Base-by-base conservation (phyloP, 768 basidiomycete species). In the Russula sp. region DNA sequence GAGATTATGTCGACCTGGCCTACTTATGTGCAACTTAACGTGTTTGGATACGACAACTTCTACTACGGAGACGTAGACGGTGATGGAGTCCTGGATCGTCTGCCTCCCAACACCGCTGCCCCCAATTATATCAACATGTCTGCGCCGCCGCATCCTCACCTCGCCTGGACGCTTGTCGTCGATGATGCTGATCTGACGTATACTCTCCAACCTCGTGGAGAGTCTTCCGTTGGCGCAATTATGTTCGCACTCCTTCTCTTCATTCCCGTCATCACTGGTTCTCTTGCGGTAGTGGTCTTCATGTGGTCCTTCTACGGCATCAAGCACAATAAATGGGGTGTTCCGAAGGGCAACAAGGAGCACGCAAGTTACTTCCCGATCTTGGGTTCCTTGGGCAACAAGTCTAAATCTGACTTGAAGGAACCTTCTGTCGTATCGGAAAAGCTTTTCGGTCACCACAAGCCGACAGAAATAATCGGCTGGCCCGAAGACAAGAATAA, bases 251-350 rank as follows among this genome's bases (percentile, higher is more conserved):
- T 96, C 43, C 79, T 96, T 48, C 77, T 88, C 35, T 67, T 84
- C 45, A 90, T 96, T 62, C 94, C 94, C 6, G 75, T 93, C 65
- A 81, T 96, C 73, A 94, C 93, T 20, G 94, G 85, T 62, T 81
- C 83, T 14, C 77, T 91, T 53, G 92, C 94, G 16, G 91, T 92
- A 50, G 70, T 86, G 55, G 71, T 93, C 73, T 97, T 97, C 83
- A 90, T 93, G 85, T 93, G 90, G 86, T 86, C 88, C 7, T 97
- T 97, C 82, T 97, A 97, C 69, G 92, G 93, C 35, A 96, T 97
- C 77, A 92, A 83, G 71, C 87, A 93, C 78, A 97, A 97, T 74
- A 86, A 86, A 73, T 96, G 86, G 75, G 94, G 94, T 75, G 84
- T 88, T 67, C 84, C 88, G 74, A 79, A 83, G n/a, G 77, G 79